A percentile compares a stretch with the other conserved stretches of the same genome.
These are phyloP conservation scores for Xerocomus amazonicus DNA, from an alignment of 1,284 basidiomycete genomes.

Conservation along the genomic window DNA sequence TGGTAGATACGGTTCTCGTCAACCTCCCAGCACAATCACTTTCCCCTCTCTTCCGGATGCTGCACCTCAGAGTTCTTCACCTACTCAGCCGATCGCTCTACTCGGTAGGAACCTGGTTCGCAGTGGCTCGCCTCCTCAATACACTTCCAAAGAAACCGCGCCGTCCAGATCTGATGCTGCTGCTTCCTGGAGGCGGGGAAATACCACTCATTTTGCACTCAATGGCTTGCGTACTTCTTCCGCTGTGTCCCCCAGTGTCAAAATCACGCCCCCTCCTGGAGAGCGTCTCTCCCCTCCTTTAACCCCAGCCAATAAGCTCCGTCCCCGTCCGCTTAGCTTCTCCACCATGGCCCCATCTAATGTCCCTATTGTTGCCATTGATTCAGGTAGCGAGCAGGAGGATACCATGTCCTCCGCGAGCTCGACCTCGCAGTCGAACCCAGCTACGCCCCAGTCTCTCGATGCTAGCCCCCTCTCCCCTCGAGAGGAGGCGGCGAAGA, in stretches of 20 bases:
- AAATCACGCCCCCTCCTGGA: constrained; percentile 64
- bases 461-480: constrained; percentile 59
- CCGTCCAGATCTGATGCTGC: constrained; percentile 75
- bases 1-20: constrained; percentile 69
- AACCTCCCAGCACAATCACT: constrained; percentile 40
- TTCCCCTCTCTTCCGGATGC: constrained; percentile 38
- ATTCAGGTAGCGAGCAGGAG: constrained; percentile 54
- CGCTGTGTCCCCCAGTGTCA: constrained; percentile 52
- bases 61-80: constrained; percentile 39
- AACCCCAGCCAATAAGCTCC: constrained; percentile 43
- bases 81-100: constrained; percentile 61
- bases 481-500: constrained; percentile 77
- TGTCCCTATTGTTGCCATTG: constrained; percentile 55
- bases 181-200: constrained; percentile 71
- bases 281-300: constrained; percentile 52
- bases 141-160: constrained; percentile 30
- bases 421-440: constrained; percentile 53
- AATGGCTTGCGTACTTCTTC: constrained; percentile 60
- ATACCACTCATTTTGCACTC: constrained; percentile 65
- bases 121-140: constrained; percentile 46
- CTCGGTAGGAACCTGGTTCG: constrained; percentile 70
- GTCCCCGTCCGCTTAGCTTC: constrained; percentile 70
- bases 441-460: constrained; percentile 69
- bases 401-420: constrained; percentile 54
- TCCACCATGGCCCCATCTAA: constrained; percentile 46